Conservation (phyloP, 2,329 filamentous ascomycete species). For the Ceratocystis variospora region DNA sequence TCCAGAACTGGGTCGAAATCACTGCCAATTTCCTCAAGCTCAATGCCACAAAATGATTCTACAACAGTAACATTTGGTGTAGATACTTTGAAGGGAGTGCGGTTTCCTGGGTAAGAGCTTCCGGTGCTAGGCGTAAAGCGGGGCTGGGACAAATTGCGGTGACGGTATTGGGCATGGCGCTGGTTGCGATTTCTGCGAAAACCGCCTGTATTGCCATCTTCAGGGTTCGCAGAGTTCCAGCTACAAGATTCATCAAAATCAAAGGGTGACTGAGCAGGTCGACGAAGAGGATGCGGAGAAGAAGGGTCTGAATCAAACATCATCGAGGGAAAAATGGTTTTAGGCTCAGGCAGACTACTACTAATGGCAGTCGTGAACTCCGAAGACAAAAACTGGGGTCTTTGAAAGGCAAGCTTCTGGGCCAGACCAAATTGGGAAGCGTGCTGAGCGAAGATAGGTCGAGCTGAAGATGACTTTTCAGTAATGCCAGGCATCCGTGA, state of each 20-base stretch:
- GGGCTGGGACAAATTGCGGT: constrained; percentile 6
- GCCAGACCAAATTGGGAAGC: not conserved
- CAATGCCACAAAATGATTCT: not conserved
- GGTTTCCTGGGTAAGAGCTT: constrained; percentile 3
- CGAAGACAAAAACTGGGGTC: not conserved
- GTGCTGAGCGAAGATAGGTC: not conserved
- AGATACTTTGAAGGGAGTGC: not conserved
- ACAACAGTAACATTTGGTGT: not conserved
- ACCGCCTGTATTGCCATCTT: not conserved
- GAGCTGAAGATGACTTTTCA: not conserved
- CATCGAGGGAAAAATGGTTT: constrained; percentile 2
- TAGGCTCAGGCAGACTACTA: constrained; percentile 1
- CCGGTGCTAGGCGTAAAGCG: constrained; percentile 1
- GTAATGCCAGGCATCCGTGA: not conserved
- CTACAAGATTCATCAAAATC: constrained; percentile 13
- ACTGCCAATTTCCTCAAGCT: not conserved
- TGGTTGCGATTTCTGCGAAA: not conserved
- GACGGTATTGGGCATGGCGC: not conserved
- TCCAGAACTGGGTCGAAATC: not conserved
- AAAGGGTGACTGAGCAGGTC: constrained; percentile 10
- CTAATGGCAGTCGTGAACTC: not conserved
- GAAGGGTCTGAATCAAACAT: not conserved
- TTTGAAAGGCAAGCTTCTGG: not conserved
- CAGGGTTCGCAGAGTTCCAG: constrained; percentile 5
- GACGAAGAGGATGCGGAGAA: constrained; percentile 8